Evolutionary conservation across 2,329 filamentous ascomycete genomes (phyloP).

Genomic region (Pseudopithomyces chartarum): DNA sequence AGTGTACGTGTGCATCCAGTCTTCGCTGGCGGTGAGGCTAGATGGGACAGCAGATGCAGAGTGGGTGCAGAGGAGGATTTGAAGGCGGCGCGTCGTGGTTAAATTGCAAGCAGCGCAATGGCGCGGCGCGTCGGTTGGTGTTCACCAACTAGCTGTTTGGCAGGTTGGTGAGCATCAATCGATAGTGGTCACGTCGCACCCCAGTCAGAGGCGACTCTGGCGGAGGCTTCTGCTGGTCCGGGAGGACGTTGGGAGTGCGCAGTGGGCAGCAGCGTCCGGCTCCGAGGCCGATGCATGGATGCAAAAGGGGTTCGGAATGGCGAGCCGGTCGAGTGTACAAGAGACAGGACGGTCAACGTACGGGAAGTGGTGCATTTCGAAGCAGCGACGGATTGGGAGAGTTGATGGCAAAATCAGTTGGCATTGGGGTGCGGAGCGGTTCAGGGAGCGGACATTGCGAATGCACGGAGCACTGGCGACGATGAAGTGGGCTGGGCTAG

Average conservation of each 20-base stretch:
- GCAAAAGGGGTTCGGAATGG: conserved; percentile 4
- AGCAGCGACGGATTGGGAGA: neutral
- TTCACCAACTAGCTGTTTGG: conserved; percentile 18
- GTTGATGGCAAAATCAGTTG: conserved; percentile 1
- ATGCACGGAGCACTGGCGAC: conserved; percentile 9
- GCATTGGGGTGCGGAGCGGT: conserved; percentile 7
- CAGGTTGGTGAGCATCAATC: conserved; percentile 22
- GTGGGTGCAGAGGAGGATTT: neutral
- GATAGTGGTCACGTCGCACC: conserved; percentile 16
- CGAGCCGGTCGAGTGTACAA: conserved; percentile 4
- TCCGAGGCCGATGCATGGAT: neutral
- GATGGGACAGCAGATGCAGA: conserved; percentile 11
- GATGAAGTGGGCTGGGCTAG: conserved; percentile 13
- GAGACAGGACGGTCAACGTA: too few species aligned
- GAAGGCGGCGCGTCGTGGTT: neutral
- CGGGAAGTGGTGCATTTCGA: neutral
- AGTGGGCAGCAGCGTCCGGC: neutral
- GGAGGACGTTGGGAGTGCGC: neutral
- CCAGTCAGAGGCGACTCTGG: neutral
- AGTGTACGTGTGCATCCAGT: neutral
- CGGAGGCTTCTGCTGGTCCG: conserved; percentile 2
- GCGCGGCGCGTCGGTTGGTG: conserved; percentile 18
- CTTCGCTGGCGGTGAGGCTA: conserved; percentile 6
- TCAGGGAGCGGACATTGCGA: conserved; percentile 14
- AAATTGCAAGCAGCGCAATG: conserved; percentile 6